A percentile compares a stretch with the other conserved stretches of the same genome.
Conservation (phyloP, 495 filamentous ascomycete genomes). For the Aspergillus leporis region DNA sequence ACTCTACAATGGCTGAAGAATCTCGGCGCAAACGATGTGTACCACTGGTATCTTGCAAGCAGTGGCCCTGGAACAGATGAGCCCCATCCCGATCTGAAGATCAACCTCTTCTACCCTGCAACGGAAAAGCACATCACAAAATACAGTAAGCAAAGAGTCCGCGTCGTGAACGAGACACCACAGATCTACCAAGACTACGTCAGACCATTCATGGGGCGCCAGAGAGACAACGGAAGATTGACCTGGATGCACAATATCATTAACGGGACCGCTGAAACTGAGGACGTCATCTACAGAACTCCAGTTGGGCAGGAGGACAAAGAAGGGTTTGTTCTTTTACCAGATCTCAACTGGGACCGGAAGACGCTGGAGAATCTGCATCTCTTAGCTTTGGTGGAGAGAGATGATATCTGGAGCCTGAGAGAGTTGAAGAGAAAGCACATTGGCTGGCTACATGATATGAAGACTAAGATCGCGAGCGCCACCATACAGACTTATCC, state of each 20-base stretch:
- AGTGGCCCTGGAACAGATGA: not conserved
- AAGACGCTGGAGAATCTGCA: not conserved
- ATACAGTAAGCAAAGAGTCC: not conserved
- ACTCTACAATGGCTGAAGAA: conserved; percentile 1
- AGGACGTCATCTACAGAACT: not conserved
- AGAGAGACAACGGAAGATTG: not conserved
- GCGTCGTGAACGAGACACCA: not conserved
- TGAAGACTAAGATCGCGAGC: not conserved
- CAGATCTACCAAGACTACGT: not conserved
- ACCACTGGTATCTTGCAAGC: not conserved
- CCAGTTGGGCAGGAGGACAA: not conserved
- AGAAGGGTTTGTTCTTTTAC: not conserved
- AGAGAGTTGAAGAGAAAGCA: not conserved
- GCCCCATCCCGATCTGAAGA: not conserved
- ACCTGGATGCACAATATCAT: not conserved
- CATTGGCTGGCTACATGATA: not conserved
- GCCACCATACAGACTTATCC: not conserved
- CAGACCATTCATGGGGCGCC: not conserved
- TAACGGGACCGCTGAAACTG: not conserved
- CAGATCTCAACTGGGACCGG: not conserved
- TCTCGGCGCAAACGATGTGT: not conserved
- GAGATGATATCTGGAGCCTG: not conserved
- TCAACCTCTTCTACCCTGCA: not conserved
- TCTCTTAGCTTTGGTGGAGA: not conserved
- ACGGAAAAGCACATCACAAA: not conserved